These are phyloP conservation scores for Boletus semigastroideus DNA, from an alignment of 1,284 basidiomycete genomes.

Conservation along the genomic window DNA sequence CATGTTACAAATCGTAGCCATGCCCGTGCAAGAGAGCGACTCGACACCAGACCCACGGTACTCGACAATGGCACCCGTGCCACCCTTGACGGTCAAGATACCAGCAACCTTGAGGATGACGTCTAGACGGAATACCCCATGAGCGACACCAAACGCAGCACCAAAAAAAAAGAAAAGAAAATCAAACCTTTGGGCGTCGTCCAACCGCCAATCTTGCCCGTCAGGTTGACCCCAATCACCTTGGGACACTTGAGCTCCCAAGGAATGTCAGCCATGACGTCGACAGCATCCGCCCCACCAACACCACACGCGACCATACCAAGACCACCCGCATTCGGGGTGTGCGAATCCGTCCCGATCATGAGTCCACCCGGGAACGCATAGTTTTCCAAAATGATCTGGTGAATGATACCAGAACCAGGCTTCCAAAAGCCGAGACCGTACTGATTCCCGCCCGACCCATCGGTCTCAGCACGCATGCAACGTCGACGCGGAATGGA, in stretches of 20 bases:
- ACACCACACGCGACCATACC: slow-evolving; percentile 99
- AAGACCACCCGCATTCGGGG: slow-evolving; percentile 98
- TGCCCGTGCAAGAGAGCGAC: slow-evolving; percentile 96
- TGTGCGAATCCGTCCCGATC: slow-evolving; percentile 99
- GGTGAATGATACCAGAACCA: slow-evolving; percentile 97
- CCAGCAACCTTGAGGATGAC: slow-evolving; percentile 98
- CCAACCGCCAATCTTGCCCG: slow-evolving; percentile 95
- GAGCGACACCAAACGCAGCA: background rate
- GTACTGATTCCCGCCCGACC: no score
- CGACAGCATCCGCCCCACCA: slow-evolving; percentile 98
- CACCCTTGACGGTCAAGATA: slow-evolving; percentile 97
- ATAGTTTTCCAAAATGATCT: slow-evolving; percentile 98
- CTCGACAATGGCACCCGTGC: slow-evolving; percentile 96
- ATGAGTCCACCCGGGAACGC: slow-evolving; percentile 98
- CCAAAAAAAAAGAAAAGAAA: no score
- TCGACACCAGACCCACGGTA: slow-evolving; percentile 94
- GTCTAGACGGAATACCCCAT: slow-evolving; percentile 46
- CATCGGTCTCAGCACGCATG: no score
- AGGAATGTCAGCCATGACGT: slow-evolving; percentile 96
- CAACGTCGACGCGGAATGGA: no score
- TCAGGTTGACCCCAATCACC: slow-evolving; percentile 97
- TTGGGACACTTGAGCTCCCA: slow-evolving; percentile 99
- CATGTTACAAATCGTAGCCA: slow-evolving; percentile 99
- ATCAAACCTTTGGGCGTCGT: slow-evolving; percentile 88
- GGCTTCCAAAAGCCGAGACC: slow-evolving; percentile 99